Base-by-base conservation (phyloP, 495 filamentous ascomycete genomes). In the Tuber calosporum region DNA sequence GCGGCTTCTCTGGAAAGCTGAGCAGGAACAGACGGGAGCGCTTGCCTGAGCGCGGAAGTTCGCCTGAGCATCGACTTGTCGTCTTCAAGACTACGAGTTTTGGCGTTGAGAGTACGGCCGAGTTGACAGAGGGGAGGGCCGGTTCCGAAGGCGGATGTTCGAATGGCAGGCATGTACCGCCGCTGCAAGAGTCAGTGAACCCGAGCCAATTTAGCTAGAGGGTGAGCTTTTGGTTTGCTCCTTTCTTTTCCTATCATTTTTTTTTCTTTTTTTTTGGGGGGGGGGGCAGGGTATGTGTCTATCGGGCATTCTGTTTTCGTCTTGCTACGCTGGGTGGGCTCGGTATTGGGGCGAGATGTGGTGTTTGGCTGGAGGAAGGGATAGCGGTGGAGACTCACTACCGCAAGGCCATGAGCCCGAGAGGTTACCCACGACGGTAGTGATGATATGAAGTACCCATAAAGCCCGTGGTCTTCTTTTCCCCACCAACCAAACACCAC, bases 71-170 rank as follows among this genome's bases (percentile, higher is more conserved):
- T 9, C 66, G 68, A 22, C 53, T 75, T 30, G 68, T 68, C 58
- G 75, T 77, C 67, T 75, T 72, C 68, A 71, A 68, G 68, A 66
- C 40, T 34, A 71, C 39, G 17, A 68, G 58, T 69, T 70, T 71
- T 69, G 58, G n/a, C 30, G 38, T 70, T 58, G 75, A 71, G 38
- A 75, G 58, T 36, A 69, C 62, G 40, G 53, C 36, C 22, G 39
- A 71, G 40, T 69, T 71, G 53, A 76, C 74, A 17, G 53, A 26
- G 8, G 37, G 38, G 41, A 20, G 6, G 62, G 37, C 37, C 66
- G 72, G 66, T 42, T 74, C 69, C 38, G 53, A 38, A 22, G n/a
- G 2, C 41, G 19, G 62, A 26, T 66, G 11, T 30, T 62, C 9
- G 26, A n/a, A 15, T 15, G 53, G 53, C 9, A n/a, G 22, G 4